Evolutionary conservation across 768 basidiomycete species (phyloP), one percentile per base, ranked within the genome.

Genomic region (Rhizopogon salebrosus): DNA sequence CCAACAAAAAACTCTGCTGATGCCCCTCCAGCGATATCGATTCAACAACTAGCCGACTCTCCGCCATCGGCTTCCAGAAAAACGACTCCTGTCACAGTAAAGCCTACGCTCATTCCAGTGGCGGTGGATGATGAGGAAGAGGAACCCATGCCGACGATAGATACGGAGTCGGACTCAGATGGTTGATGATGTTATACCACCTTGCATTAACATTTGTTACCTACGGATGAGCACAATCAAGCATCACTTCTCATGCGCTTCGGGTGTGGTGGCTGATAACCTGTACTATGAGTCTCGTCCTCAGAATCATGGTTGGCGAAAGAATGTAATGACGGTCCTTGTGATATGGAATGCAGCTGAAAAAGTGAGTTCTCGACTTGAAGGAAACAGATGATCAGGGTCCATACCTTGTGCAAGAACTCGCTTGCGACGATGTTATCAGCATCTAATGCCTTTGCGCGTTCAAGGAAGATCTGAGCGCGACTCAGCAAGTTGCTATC

Each of bases 131-230:
- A 72, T n/a, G 72, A 82, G 13, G 78, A 78, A n/a, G 85, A 88
- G 56, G 84, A 85, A 55, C 80, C 82, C 41, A 83, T 94, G 74
- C 91, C 91, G 3, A 62, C 74, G 10, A 91, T 94, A 35, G 79
- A 92, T 63, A 72, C 90, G 73, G 83, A 77, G 37, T 92, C 90
- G 1, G 90, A 92, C 66, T 87, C 89, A 4, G 91, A 92, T 38
- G 23, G 27, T 24, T 53, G 35, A 38, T 34, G 14, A 20, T 23
- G 26, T 22, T 5, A 20, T 31, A 22, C 1, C 18, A 26, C 10
- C 23, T 20, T 48, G 9, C n/a, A 51, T 42, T 29, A 13, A 34
- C 29, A 34, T 20, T 20, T 34, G 20, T 46, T 14, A 34, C 14
- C 45, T 14, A 22, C 38, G 20, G 27, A 50, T 13, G 18, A 22